Evolutionary conservation across 768 basidiomycete species (phyloP), one percentile per base, ranked within the genome.

Genomic region (Megacollybia marginata): DNA sequence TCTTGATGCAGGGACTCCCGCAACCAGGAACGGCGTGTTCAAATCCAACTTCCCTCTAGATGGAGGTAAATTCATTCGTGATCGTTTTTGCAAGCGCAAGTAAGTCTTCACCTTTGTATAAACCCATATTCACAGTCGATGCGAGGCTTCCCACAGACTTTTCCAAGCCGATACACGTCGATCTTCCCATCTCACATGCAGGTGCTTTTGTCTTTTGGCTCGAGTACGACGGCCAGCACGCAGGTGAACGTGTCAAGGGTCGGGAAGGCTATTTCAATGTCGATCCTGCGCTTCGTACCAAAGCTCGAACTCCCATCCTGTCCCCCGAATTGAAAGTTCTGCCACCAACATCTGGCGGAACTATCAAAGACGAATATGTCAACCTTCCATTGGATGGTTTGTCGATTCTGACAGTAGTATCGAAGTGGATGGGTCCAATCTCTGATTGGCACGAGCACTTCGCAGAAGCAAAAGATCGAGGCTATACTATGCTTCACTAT

Each of bases 401-500:
- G 8, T 80, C 87, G 33, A 85, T 98, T 59, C 71, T 98, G 49
- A 93, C 90, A 5, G 75, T 95, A 35, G 83, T 99, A 42, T 95
- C 93, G 1, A 99, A 99, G 65, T 99, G 96, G 96, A 96, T 97
- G 91, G 95, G 94, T 2, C 76, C 85, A 1, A 66, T 91, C 33
- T 65, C 71, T 10, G 72, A 83, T 31, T 98, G 96, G 96, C 73
- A 69, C 42, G 73, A 75, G 3, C 82, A 90, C 62, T 89, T 96
- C 55, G 74, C 78, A 45, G 92, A 94, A 66, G 88, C 92, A 10
- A 80, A 83, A 47, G 76, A 89, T 48, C 75, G 95, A 44, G 95
- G 96, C 1, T 99, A 99, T 72, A 99, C 94, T 47, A 96, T 98
- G 92, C 70, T 99, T 40, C 96, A 99, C 62, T 99, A 88, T 73